A percentile compares a stretch with the other conserved stretches of the same genome.
phyloP scores from a whole-genome alignment of 495 filamentous ascomycete species.

The Glonium stellatum region DNA sequence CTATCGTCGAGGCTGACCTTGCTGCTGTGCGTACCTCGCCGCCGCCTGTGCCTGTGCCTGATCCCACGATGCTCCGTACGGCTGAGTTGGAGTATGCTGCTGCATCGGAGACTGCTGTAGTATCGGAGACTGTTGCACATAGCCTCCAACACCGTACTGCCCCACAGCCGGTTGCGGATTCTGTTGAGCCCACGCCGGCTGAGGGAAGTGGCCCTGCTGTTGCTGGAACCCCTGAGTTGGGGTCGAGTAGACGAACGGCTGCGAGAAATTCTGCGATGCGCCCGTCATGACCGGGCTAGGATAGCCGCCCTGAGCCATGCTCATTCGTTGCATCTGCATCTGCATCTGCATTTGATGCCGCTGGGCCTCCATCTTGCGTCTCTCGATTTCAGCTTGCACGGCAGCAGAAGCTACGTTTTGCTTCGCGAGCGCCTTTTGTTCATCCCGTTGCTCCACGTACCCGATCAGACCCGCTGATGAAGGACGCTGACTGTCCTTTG shows the following conservation, averaged over 20 bases:
- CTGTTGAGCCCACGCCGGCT: conserved; percentile 13
- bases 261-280: conserved; percentile 8
- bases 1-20: conserved; percentile 7
- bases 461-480: conserved; percentile 18
- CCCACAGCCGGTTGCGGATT: conserved; percentile 21
- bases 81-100: conserved; percentile 10
- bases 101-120: conserved; percentile 13
- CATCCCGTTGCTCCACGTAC: conserved; percentile 23
- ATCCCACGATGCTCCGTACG: conserved; percentile 25
- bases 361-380: conserved; percentile 19
- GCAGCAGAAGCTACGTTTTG: conserved; percentile 14
- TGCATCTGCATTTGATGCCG: conserved; percentile 19
- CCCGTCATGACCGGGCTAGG: conserved; percentile 14
- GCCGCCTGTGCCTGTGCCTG: conserved; percentile 22
- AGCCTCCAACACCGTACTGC: conserved; percentile 7
- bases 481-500: conserved; percentile 16
- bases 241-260: conserved; percentile 13
- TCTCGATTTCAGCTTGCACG: conserved; percentile 26
- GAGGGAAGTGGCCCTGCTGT: conserved; percentile 23
- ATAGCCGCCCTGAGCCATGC: conserved; percentile 9
- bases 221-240: conserved; percentile 19
- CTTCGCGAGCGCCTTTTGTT: conserved; percentile 23
- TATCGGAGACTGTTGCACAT: conserved; percentile 7
- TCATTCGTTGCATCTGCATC: conserved; percentile 24
- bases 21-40: conserved; percentile 21